phyloP scores from a whole-genome alignment of 352 stramenopile species.

The Phytopythium helicoides region DNA sequence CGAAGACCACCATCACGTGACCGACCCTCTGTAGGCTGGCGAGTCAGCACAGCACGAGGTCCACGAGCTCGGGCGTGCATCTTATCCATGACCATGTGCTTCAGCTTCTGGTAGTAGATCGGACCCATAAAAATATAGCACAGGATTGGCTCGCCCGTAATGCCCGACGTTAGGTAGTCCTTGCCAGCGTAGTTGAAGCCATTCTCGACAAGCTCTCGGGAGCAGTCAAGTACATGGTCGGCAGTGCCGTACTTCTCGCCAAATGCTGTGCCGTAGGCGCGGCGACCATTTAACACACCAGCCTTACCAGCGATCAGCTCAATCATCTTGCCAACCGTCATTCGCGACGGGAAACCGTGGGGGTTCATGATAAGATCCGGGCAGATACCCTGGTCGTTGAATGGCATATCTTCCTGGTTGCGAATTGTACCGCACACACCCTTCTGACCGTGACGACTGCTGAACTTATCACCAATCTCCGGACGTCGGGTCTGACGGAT shows the following conservation, averaged over 20 bases:
- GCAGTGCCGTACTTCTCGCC: slow-evolving; percentile 97
- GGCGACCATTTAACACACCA: slow-evolving; percentile 94
- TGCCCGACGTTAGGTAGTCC: slow-evolving; percentile 93
- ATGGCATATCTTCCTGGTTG: slow-evolving; percentile 98
- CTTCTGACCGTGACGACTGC: slow-evolving; percentile 99
- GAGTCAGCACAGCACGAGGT: slow-evolving; percentile 94
- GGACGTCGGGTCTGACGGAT: slow-evolving; percentile 94
- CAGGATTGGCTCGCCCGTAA: slow-evolving; percentile 96
- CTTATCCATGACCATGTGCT: slow-evolving; percentile 99
- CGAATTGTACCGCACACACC: slow-evolving; percentile 98
- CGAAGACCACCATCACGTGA: slow-evolving; percentile 97
- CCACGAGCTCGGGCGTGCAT: slow-evolving; percentile 97
- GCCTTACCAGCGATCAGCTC: slow-evolving; percentile 99
- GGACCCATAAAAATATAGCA: slow-evolving; percentile 99
- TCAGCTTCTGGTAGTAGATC: slow-evolving; percentile 99
- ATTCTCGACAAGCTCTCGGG: slow-evolving; percentile 93
- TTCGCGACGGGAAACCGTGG: slow-evolving; percentile 99
- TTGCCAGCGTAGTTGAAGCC: slow-evolving; percentile 99
- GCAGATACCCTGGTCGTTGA: slow-evolving; percentile 97
- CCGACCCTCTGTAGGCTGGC: slow-evolving; percentile 98
- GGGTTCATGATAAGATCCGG: slow-evolving; percentile 99
- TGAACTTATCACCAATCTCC: slow-evolving; percentile 99
- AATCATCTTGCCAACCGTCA: slow-evolving; percentile 99
- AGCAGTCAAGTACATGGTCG: slow-evolving; percentile 91
- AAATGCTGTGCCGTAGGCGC: slow-evolving; percentile 98